Evolutionary conservation across 768 basidiomycete species (phyloP).

Genomic region (Tephrocybe sp.): DNA sequence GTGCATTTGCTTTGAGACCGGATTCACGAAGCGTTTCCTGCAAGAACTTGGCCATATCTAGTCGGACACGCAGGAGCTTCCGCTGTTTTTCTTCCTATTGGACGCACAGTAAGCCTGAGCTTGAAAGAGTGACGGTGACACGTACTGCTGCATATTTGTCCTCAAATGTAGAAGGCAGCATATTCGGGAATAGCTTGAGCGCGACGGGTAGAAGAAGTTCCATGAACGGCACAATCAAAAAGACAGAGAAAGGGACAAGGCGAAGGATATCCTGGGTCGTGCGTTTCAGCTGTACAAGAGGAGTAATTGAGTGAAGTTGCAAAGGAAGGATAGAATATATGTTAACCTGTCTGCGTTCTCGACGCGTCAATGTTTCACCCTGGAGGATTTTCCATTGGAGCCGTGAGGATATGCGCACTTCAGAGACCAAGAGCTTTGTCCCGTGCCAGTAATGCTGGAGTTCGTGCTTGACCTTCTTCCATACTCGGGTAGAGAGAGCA

Average conservation of each 20-base stretch:
- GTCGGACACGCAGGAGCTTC: conserved; percentile 88
- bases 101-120: background rate
- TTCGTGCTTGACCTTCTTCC: conserved; percentile 96
- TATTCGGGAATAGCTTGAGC: conserved; percentile 96
- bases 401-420: conserved; percentile 86
- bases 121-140: background rate
- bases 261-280: conserved; percentile 93
- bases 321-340: background rate
- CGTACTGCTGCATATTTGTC: conserved; percentile 91
- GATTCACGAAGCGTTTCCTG: conserved; percentile 97
- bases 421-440: conserved; percentile 88
- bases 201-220: conserved; percentile 94
- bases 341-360: conserved; percentile 88
- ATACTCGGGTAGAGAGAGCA: conserved; percentile 61
- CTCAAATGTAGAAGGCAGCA: conserved; percentile 98
- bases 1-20: conserved; percentile 87
- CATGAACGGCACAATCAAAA: conserved; percentile 98
- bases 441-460: conserved; percentile 97
- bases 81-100: conserved; percentile 95
- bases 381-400: conserved; percentile 92
- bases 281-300: conserved; percentile 70
- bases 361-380: conserved; percentile 86
- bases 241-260: conserved; percentile 93
- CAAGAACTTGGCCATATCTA: conserved; percentile 99
- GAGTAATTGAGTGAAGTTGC: background rate